Evolutionary conservation across 2,329 filamentous ascomycete genomes (phyloP).

Genomic region (Penicillium aurantiogriseum): DNA sequence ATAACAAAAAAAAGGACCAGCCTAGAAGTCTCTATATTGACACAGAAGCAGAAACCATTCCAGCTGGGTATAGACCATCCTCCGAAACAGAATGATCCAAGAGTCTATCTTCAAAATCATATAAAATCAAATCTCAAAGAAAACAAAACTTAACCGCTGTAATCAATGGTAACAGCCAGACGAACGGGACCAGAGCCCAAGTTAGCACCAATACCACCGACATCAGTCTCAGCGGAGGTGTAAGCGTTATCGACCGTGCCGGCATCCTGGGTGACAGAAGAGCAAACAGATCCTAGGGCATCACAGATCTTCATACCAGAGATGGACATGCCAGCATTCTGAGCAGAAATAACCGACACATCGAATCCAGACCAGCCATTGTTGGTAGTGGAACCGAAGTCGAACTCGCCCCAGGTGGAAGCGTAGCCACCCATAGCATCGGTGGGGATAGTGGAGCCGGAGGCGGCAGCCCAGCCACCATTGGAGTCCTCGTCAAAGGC

Average conservation of each 20-base stretch:
- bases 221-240: conserved; percentile 24
- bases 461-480: conserved; percentile 34
- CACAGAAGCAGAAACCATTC: conserved; percentile 13
- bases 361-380: conserved; percentile 36
- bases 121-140: conserved; percentile 5
- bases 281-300: conserved; percentile 28
- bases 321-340: conserved; percentile 30
- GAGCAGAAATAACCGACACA: conserved; percentile 36
- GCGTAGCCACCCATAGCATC: conserved; percentile 30
- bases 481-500: conserved; percentile 39
- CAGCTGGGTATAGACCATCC: conserved; percentile 19
- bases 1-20: conserved; percentile 8
- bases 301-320: conserved; percentile 42
- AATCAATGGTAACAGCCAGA: conserved; percentile 31
- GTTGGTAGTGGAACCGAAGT: conserved; percentile 32
- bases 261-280: conserved; percentile 28
- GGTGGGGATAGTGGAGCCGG: conserved; percentile 27
- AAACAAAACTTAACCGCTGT: conserved; percentile 25
- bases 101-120: conserved; percentile 11
- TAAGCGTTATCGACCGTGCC: conserved; percentile 34
- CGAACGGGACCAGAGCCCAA: conserved; percentile 27
- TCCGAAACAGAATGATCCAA: conserved; percentile 5
- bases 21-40: conserved; percentile 15
- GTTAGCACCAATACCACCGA: conserved; percentile 39
- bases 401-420: conserved; percentile 38